Evolutionary conservation across 179 eudicot genomes (phyloP).

Genomic region (Silene vulgaris): DNA sequence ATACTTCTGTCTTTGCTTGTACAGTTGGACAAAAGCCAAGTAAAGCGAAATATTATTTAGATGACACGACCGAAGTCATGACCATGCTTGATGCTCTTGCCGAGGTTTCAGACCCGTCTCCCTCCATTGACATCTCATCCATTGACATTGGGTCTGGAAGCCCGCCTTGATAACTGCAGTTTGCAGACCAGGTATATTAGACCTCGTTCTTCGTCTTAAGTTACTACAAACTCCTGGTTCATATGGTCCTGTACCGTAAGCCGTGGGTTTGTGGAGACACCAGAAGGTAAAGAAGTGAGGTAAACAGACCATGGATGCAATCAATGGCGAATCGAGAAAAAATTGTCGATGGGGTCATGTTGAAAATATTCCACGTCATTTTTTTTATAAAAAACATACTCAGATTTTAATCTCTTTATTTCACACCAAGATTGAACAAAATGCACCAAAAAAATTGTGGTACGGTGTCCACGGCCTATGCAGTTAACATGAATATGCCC

Average conservation of each 20-base stretch:
- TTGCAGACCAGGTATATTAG: conserved; percentile 13
- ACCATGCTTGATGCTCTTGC: conserved; percentile 40
- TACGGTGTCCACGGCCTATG: not conserved
- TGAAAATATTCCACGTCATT: not conserved
- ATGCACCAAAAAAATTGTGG: not conserved
- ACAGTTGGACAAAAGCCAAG: conserved; percentile 86
- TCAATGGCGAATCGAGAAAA: not conserved
- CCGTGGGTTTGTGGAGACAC: not conserved
- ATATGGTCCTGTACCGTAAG: not conserved
- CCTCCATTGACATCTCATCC: conserved; percentile 13
- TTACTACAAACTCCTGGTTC: not conserved
- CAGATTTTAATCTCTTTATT: not conserved
- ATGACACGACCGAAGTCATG: conserved; percentile 57
- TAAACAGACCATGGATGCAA: not conserved
- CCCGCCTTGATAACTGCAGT: conserved; percentile 18
- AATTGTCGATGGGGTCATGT: not conserved
- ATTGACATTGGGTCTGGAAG: conserved; percentile 18
- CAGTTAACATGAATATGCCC: not conserved
- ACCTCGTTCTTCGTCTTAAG: not conserved
- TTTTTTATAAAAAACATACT: no score
- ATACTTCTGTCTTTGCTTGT: conserved; percentile 72
- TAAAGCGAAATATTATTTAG: conserved; percentile 74
- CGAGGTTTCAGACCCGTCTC: conserved; percentile 33
- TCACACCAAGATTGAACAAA: not conserved
- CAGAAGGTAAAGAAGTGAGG: not conserved